A percentile compares a stretch with the other conserved stretches of the same genome.
phyloP scores from a whole-genome alignment of 306 rosid species.

The Lithocarpus polystachyus region DNA sequence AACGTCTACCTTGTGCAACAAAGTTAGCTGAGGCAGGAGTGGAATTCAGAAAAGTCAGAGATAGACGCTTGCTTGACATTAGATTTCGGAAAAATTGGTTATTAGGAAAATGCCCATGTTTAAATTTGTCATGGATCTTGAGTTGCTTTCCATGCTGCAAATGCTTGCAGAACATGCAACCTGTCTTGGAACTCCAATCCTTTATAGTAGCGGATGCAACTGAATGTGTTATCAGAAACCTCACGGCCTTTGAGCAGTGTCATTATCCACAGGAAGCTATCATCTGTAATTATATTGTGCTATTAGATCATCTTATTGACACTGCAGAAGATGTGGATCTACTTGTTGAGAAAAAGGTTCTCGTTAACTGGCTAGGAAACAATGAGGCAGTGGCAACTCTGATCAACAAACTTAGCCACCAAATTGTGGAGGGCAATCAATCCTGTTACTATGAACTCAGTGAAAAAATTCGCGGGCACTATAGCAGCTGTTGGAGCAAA shows the following conservation, averaged over 20 bases:
- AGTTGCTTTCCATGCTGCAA: not conserved
- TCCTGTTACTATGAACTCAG: not conserved
- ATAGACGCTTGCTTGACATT: not conserved
- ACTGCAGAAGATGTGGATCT: slow-evolving; percentile 21
- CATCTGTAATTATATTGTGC: slow-evolving; percentile 20
- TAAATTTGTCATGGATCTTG: not conserved
- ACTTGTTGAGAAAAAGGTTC: slow-evolving; percentile 13
- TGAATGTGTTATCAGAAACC: slow-evolving; percentile 18
- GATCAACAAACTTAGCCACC: slow-evolving; percentile 2
- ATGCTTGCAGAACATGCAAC: not conserved
- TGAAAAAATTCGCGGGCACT: not conserved
- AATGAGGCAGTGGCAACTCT: slow-evolving; percentile 1
- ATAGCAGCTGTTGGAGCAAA: slow-evolving; percentile 8
- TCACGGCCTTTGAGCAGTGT: slow-evolving; percentile 32
- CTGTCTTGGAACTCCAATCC: slow-evolving; percentile 1
- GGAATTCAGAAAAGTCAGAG: not conserved
- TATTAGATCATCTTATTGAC: slow-evolving; percentile 19
- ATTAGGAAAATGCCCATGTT: not conserved
- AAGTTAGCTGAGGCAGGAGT: slow-evolving; percentile 5
- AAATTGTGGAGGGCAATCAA: not conserved
- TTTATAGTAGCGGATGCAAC: not conserved
- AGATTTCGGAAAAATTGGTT: not conserved
- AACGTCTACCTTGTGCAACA: not conserved
- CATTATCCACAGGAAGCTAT: slow-evolving; percentile 5
- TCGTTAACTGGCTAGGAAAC: slow-evolving; percentile 19